phyloP scores from a whole-genome alignment of 495 filamentous ascomycete genomes.

The Antarctomyces pellizariae region DNA sequence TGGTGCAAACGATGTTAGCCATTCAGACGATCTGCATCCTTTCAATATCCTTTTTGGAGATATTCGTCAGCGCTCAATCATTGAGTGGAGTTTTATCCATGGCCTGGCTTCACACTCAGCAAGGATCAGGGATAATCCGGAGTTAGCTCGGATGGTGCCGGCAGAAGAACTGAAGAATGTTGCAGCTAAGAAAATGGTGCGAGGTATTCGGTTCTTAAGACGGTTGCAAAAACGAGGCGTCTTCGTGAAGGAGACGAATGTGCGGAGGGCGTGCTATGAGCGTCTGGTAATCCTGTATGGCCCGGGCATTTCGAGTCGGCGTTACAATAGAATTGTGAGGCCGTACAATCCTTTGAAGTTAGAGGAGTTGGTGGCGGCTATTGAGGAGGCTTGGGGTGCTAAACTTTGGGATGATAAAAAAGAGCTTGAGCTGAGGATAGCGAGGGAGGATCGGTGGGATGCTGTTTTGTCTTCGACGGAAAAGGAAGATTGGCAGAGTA shows the following conservation, averaged over 20 bases:
- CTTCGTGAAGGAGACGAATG: slow-evolving; percentile 13
- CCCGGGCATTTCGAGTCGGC: slow-evolving; percentile 11
- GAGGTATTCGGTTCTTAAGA: slow-evolving; percentile 27
- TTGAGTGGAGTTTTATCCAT: slow-evolving; percentile 34
- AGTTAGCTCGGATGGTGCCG: slow-evolving; percentile 3
- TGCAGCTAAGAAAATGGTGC: slow-evolving; percentile 1
- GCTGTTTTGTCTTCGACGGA: too few relatives aligned
- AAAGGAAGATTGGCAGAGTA: too few relatives aligned
- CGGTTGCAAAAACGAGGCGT: slow-evolving; percentile 24
- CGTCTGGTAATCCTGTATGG: slow-evolving; percentile 29
- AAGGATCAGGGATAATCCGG: slow-evolving; percentile 4
- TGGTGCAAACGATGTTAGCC: slow-evolving; percentile 16
- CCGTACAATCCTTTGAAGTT: too few relatives aligned
- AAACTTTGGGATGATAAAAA: too few relatives aligned
- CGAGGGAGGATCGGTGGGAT: too few relatives aligned
- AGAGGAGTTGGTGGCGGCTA: too few relatives aligned
- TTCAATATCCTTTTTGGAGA: slow-evolving; percentile 22
- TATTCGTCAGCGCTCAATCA: slow-evolving; percentile 25
- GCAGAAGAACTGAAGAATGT: background rate
- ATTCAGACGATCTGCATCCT: slow-evolving; percentile 4
- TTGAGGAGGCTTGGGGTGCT: too few relatives aligned
- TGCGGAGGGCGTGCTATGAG: slow-evolving; percentile 21
- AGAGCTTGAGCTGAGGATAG: too few relatives aligned
- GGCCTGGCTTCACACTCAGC: slow-evolving; percentile 10
- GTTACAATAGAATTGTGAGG: slow-evolving; percentile 15